Evolutionary conservation across 306 rosid genomes (phyloP), one percentile per base, ranked within the genome.

Genomic region (Medicago arabica): DNA sequence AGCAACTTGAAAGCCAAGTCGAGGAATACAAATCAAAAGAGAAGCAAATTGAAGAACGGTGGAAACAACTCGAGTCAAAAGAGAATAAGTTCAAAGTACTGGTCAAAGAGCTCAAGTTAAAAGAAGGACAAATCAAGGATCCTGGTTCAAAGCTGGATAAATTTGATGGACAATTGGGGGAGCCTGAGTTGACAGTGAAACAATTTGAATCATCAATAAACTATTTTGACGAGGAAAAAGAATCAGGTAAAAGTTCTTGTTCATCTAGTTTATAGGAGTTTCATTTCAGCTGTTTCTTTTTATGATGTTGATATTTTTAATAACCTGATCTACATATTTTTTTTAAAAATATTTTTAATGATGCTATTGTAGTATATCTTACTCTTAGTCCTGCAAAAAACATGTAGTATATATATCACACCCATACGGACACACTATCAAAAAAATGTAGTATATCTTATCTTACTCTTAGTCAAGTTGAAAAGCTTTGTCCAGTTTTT

Each of bases 121-220:
- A 44, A 44, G 57, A 15, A 44, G 49, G 49, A 44, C 49, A 44
- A 3, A 13, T 3, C 49, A 44, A 11, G 12, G 49, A 44, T 44
- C 5, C 13, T 44, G 49, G 10, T 11, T 1, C 16, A 47, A 13
- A 47, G 53, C 8, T 5, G 53, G n/a, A 47, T 47, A 47, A 13
- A 50, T 15, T n/a, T n/a, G 57, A 50, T 62, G 65, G 34, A 46
- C 66, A 43, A 55, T 59, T 16, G 50, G 78, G 31, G 54, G 54
- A 86, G 69, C 72, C 85, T 49, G 81, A 72, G 41, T 66, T 39
- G 28, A 77, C 60, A 51, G 76, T 58, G 49, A 79, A 76, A 41
- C 80, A 76, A 53, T 47, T 13, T 47, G 17, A 11, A 47, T 2
- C n/a, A 13, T 47, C 5, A 4, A 14, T 34, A 40, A 7, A 40